Evolutionary conservation across 2,329 filamentous ascomycete species (phyloP).

Genomic region (Orbilia brochopaga): DNA sequence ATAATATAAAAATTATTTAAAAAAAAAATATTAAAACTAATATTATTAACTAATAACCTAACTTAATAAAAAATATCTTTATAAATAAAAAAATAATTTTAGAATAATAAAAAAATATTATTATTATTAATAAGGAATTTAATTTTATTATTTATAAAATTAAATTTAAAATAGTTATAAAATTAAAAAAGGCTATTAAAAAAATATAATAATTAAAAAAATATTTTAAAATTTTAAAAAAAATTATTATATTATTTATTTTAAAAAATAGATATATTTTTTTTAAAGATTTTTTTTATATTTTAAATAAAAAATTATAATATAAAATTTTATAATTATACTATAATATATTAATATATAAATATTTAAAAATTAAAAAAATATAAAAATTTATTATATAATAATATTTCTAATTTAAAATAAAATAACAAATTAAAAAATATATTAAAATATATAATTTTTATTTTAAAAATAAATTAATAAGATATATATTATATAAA

Average conservation of each 20-base stretch:
- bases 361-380: conserved; percentile 1
- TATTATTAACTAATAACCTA: conserved; percentile 5
- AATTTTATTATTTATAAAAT: conserved; percentile 8
- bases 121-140: not conserved
- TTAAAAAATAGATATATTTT: not conserved
- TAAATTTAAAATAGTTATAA: not conserved
- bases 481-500: not conserved
- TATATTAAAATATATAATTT: conserved; percentile 1
- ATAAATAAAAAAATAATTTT: not conserved
- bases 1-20: conserved; percentile 6
- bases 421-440: conserved; percentile 1
- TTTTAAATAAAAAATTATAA: not conserved
- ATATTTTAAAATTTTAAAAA: not conserved
- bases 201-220: not conserved
- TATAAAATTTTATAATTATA: not conserved
- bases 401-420: not conserved
- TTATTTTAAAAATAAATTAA: not conserved
- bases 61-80: not conserved
- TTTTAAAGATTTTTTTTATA: not conserved
- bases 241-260: not conserved
- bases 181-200: not conserved
- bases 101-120: conserved; percentile 4
- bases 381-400: not conserved
- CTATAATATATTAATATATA: not conserved
- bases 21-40: conserved; percentile 2